Conservation (phyloP, 2,329 filamentous ascomycete species). For the Fonsecaea erecta region DNA sequence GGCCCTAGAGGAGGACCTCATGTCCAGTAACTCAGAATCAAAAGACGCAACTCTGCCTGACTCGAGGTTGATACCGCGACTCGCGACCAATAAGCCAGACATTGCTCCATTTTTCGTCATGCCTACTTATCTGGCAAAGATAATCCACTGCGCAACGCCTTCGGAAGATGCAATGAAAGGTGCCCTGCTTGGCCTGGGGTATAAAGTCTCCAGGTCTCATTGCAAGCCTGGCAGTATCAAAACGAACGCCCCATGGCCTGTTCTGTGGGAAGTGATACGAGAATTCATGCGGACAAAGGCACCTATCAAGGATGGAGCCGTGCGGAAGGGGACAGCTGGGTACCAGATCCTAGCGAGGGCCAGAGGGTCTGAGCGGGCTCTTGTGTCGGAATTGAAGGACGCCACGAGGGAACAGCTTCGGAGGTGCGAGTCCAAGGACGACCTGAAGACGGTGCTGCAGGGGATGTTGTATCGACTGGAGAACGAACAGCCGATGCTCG, state of each 20-base stretch:
- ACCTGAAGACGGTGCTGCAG: conserved; percentile 50
- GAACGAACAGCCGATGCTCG: conserved; percentile 21
- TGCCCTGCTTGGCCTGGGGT: conserved; percentile 79
- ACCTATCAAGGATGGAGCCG: conserved; percentile 73
- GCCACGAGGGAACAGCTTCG: conserved; percentile 44
- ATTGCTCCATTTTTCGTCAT: conserved; percentile 85
- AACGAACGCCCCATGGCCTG: conserved; percentile 87
- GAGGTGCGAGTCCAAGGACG: conserved; percentile 44
- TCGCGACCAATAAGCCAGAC: conserved; percentile 69
- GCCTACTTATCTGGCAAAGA: conserved; percentile 73
- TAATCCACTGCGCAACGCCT: conserved; percentile 78
- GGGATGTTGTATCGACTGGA: conserved; percentile 49
- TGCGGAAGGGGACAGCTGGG: conserved; percentile 72
- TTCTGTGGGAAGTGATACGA: conserved; percentile 90
- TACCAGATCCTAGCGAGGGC: conserved; percentile 66
- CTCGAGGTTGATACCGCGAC: conserved; percentile 48
- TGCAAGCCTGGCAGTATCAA: conserved; percentile 88
- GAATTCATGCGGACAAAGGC: conserved; percentile 85
- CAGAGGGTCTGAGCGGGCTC: conserved; percentile 38
- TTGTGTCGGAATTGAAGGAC: conserved; percentile 45
- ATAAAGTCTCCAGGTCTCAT: conserved; percentile 82
- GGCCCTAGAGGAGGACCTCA: conserved; percentile 74
- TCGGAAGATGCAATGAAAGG: conserved; percentile 79
- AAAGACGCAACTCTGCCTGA: conserved; percentile 43
- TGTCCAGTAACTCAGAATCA: conserved; percentile 31